Conservation (phyloP, 1,139 yeast genomes). For the Suhomyces chickasaworum region DNA sequence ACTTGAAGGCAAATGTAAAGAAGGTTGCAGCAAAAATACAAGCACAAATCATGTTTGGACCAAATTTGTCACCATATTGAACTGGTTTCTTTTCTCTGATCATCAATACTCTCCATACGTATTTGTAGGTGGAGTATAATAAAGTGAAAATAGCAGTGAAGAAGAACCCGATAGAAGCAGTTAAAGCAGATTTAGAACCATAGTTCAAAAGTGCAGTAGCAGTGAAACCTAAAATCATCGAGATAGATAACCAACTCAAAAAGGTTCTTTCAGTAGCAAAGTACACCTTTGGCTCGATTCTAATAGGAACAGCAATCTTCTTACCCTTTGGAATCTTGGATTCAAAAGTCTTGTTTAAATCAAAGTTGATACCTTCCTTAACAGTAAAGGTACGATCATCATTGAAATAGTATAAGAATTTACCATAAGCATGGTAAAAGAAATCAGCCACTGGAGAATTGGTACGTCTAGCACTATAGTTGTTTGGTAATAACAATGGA, state of each 20-base stretch:
- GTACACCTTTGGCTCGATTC: constrained; percentile 84
- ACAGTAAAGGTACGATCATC: constrained; percentile 74
- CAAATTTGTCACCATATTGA: constrained; percentile 83
- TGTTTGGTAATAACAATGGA: constrained; percentile 44
- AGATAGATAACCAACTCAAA: constrained; percentile 75
- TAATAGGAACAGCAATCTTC: constrained; percentile 71
- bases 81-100: constrained; percentile 82
- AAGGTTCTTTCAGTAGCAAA: constrained; percentile 84
- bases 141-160: constrained; percentile 75
- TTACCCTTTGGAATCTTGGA: constrained; percentile 74
- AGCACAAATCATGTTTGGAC: constrained; percentile 81
- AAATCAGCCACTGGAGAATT: constrained; percentile 36
- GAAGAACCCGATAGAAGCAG: constrained; percentile 90
- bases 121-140: constrained; percentile 70
- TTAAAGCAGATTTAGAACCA: constrained; percentile 67
- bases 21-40: constrained; percentile 74
- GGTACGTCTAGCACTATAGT: constrained; percentile 30
- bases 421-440: constrained; percentile 37
- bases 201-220: constrained; percentile 71
- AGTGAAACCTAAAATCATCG: constrained; percentile 71
- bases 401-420: constrained; percentile 51
- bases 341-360: constrained; percentile 51
- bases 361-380: constrained; percentile 80
- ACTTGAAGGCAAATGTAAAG: constrained; percentile 65
- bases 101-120: constrained; percentile 79